Evolutionary conservation across 306 rosid species (phyloP), one percentile per base, ranked within the genome.

Genomic region (Ochetophila trinervis): DNA sequence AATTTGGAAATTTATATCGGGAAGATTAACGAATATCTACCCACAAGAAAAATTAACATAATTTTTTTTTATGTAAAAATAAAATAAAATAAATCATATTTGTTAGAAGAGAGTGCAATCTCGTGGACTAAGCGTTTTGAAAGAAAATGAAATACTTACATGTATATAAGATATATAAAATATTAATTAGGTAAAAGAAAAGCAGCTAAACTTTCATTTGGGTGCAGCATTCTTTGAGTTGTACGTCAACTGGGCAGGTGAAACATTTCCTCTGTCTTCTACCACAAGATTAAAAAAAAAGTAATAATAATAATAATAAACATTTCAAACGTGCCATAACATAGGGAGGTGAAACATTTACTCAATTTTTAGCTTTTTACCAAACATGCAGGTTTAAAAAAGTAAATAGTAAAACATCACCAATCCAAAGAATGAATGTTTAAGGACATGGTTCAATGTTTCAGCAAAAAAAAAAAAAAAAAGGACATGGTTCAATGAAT

Each of bases 201-300:
- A 65, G 63, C 63, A 51, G 72, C 70, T 76, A 77, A 70, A 63
- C 69, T 60, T 75, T 65, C 67, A 60, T 79, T 83, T 63, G 73
- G 73, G 27, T 62, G 48, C 73, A 47, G 74, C 75, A 59, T 61
- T 64, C 45, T 37, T 68, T 54, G 60, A 63, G 65, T 53, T 16
- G 70, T 35, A 77, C 68, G 70, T 78, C 71, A 75, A 54, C 27
- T 32, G 19, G 30, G 70, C 51, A 11, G 77, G 74, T 80, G 67
- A 71, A 68, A 49, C 51, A 63, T 35, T 3, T 68, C 47, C 53
- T 57, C 34, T 23, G 67, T 50, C 51, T 59, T n/a, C 56, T 61
- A 40, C 56, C 69, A 40, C 45, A 40, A 40, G 45, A 40, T 40
- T 11, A 51, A n/a, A n/a, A n/a, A n/a, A n/a, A n/a, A n/a, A n/a